phyloP scores from a whole-genome alignment of 2,329 filamentous ascomycete species.

The Apiospora rasikravindrae region DNA sequence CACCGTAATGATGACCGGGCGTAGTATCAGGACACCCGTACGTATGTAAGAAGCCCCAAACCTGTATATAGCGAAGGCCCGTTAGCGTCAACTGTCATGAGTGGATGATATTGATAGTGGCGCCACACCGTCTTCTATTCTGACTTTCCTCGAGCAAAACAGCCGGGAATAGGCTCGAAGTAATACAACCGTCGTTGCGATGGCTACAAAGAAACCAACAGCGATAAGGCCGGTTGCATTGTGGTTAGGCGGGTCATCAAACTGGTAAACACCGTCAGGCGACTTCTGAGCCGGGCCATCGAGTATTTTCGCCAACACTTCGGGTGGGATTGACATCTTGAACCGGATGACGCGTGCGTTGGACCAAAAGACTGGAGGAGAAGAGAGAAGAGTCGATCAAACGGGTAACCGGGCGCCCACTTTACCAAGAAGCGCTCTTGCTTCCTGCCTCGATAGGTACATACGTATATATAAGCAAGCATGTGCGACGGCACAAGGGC shows the following conservation, averaged over 20 bases:
- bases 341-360: not conserved
- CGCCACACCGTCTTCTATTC: not conserved
- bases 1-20: not conserved
- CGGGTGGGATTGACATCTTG: not conserved
- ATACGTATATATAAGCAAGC: too few relatives aligned
- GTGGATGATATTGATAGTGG: not conserved
- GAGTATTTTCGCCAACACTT: not conserved
- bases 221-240: not conserved
- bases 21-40: not conserved
- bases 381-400: not conserved
- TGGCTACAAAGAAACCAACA: not conserved
- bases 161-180: not conserved
- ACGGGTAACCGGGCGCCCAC: not conserved
- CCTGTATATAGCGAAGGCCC: not conserved
- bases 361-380: not conserved
- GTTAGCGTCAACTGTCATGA: too few relatives aligned
- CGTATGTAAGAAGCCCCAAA: not conserved
- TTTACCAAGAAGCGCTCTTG: too few relatives aligned
- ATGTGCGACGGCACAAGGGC: too few relatives aligned
- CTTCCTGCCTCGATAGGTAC: too few relatives aligned
- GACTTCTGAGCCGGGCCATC: not conserved
- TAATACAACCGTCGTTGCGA: not conserved
- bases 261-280: not conserved
- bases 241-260: not conserved
- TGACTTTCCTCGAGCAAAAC: not conserved